Evolutionary conservation across 2,329 filamentous ascomycete species (phyloP).

Genomic region (Gremmenia infestans): DNA sequence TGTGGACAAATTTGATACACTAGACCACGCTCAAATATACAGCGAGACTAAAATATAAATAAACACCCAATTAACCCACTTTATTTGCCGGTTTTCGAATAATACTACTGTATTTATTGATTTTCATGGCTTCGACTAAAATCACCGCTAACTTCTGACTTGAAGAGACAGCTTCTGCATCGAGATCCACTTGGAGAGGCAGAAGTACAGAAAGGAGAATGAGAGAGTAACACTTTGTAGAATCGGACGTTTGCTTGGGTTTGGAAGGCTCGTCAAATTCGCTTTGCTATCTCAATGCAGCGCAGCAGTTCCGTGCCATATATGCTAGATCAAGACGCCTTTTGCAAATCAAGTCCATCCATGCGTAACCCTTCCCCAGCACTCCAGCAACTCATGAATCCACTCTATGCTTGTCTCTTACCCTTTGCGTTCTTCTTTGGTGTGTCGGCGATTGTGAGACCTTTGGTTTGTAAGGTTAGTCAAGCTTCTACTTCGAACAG

Average conservation of each 20-base stretch:
- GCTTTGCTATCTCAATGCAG: slow-evolving; percentile 22
- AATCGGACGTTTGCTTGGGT: neutral
- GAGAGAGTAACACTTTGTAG: no score
- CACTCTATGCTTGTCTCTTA: slow-evolving; percentile 29
- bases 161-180: neutral
- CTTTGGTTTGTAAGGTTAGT: slow-evolving; percentile 40
- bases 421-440: slow-evolving; percentile 54
- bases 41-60: no score
- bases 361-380: slow-evolving; percentile 4
- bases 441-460: slow-evolving; percentile 54
- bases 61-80: no score
- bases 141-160: neutral
- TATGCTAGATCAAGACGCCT: slow-evolving; percentile 17
- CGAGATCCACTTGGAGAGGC: neutral
- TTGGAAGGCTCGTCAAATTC: slow-evolving; percentile 18
- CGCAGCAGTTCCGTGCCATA: slow-evolving; percentile 13
- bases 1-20: no score
- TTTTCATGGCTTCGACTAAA: no score
- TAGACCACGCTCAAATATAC: no score
- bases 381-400: neutral
- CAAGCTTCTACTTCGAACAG: slow-evolving; percentile 43
- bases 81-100: no score
- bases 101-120: no score
- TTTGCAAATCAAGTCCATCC: slow-evolving; percentile 17
- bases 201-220: no score